Conservation (phyloP, 2,329 filamentous ascomycete genomes). For the Xenosphaeropsis pyriputrescens region DNA sequence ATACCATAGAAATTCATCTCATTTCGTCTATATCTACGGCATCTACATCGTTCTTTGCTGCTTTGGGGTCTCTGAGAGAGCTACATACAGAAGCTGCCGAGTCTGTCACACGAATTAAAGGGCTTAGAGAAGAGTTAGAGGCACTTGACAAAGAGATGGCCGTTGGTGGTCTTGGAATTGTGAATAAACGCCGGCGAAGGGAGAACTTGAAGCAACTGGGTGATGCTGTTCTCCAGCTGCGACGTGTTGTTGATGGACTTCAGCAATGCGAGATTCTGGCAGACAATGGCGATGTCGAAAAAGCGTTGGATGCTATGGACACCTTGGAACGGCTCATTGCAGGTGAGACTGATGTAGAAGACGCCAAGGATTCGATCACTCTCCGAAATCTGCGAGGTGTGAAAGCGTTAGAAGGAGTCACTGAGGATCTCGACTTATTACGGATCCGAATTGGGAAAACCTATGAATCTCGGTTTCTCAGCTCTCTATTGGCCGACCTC, state of each 20-base stretch:
- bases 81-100: slow-evolving; percentile 85
- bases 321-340: slow-evolving; percentile 66
- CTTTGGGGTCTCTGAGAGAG: slow-evolving; percentile 78
- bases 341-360: slow-evolving; percentile 37
- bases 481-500: slow-evolving; percentile 65
- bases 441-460: slow-evolving; percentile 73
- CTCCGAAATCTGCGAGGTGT: slow-evolving; percentile 61
- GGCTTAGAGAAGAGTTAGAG: slow-evolving; percentile 62
- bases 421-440: slow-evolving; percentile 60
- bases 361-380: slow-evolving; percentile 14
- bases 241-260: slow-evolving; percentile 62
- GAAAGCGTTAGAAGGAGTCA: slow-evolving; percentile 66
- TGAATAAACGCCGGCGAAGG: slow-evolving; percentile 65
- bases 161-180: slow-evolving; percentile 67
- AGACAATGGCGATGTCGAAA: slow-evolving; percentile 69
- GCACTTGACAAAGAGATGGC: slow-evolving; percentile 80
- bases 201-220: slow-evolving; percentile 77
- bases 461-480: slow-evolving; percentile 70
- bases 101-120: slow-evolving; percentile 76
- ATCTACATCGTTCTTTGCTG: slow-evolving; percentile 91
- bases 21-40: slow-evolving; percentile 94
- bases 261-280: slow-evolving; percentile 67
- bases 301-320: slow-evolving; percentile 65
- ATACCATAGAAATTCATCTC: slow-evolving; percentile 93
- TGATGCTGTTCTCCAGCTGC: slow-evolving; percentile 71